A percentile compares a stretch with the other conserved stretches of the same genome.
Conservation (phyloP, 306 rosid genomes). For the Alnus glutinosa region DNA sequence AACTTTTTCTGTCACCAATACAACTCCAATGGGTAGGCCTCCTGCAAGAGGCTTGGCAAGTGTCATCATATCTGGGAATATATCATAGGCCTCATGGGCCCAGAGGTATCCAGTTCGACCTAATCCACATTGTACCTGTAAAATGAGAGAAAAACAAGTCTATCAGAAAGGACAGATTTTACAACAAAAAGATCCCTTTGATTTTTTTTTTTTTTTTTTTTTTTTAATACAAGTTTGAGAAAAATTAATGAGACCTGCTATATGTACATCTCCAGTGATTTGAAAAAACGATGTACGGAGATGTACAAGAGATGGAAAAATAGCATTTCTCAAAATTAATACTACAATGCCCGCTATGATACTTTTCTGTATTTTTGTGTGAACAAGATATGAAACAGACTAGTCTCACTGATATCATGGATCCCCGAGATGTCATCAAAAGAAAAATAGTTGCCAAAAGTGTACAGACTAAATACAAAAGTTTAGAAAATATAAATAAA, state of each 20-base stretch:
- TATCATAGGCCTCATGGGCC: conserved; percentile 77
- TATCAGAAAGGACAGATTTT: conserved; percentile 8
- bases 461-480: neutral
- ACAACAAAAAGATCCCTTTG: neutral
- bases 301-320: too few species aligned
- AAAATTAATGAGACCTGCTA: neutral
- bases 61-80: conserved; percentile 91
- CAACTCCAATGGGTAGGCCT: conserved; percentile 91
- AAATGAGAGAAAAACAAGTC: conserved; percentile 12
- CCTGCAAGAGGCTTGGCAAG: conserved; percentile 98
- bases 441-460: conserved; percentile 7
- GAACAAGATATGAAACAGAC: neutral
- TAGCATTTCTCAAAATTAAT: neutral
- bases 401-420: neutral
- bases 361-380: neutral
- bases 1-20: conserved; percentile 69
- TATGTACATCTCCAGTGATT: too few species aligned
- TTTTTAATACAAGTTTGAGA: neutral
- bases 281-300: too few species aligned
- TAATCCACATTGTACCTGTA: conserved; percentile 90
- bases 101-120: conserved; percentile 85
- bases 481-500: neutral
- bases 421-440: neutral
- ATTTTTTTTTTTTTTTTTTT: neutral
- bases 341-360: neutral